Evolutionary conservation across 2,329 filamentous ascomycete species (phyloP).

Genomic region (Pyricularia pennisetigena): DNA sequence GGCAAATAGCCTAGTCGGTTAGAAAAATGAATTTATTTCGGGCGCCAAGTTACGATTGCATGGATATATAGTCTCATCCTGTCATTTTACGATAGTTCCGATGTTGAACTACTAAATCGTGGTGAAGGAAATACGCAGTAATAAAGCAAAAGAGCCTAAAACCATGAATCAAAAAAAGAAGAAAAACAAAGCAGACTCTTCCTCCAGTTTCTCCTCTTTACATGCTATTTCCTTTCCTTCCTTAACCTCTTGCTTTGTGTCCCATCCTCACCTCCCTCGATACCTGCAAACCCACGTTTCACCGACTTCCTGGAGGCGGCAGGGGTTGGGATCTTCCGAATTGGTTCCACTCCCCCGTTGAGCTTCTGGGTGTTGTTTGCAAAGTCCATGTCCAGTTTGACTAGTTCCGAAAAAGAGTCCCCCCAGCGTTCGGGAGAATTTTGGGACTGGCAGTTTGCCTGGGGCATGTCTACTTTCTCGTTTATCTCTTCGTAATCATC

Average conservation of each 20-base stretch:
- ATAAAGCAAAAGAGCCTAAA: no score
- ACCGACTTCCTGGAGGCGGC: background rate
- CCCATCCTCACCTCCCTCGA: background rate
- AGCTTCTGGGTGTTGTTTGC: background rate
- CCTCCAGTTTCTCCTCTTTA: background rate
- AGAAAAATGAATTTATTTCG: no score
- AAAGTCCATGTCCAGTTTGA: background rate
- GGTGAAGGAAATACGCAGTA: no score
- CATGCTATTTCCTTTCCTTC: background rate
- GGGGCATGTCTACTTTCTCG: background rate
- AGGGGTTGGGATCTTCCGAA: background rate
- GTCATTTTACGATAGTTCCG: no score
- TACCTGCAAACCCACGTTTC: background rate
- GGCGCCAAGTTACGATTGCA: no score
- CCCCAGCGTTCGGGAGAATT: background rate
- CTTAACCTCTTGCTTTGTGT: background rate
- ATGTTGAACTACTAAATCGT: no score
- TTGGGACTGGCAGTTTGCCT: background rate
- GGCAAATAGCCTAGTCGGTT: no score
- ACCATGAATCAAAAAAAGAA: no score
- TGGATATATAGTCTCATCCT: no score
- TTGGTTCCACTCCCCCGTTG: background rate
- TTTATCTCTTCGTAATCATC: background rate
- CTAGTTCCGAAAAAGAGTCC: background rate
- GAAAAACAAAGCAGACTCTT: no score